Base-by-base conservation (phyloP, 805 yeast species). In the Metschnikowia amazonensis region DNA sequence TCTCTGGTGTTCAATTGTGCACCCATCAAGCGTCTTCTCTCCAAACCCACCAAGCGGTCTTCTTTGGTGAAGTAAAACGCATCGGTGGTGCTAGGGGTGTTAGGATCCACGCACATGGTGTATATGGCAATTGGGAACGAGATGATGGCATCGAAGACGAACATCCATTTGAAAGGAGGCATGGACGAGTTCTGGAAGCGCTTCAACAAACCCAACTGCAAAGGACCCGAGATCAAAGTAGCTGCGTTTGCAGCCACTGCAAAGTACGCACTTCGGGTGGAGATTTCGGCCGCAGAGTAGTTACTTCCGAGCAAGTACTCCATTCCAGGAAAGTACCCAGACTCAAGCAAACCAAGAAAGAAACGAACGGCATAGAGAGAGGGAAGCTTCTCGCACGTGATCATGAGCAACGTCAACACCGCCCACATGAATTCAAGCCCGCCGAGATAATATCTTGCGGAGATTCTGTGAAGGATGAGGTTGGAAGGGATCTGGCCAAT, bases 271-370 rank as follows among this genome's bases (percentile, higher is more conserved):
- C 67, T 58, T 36, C 71, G 43, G 33, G 59, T 60, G 13, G 64
- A 51, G 32, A 65, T 46, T 39, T 65, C 70, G 50, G 48, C 44
- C 2, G 59, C 54, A 5, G 59, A 48, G 42, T 63, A 63, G 44
- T 60, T 59, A n/a, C 63, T 58, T n/a, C 69, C 69, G 7, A 65
- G 55, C 37, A 80, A 62, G 52, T 77, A 81, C 53, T 81, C 84
- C 45, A 80, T 70, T 17, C 79, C 80, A 4, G 89, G 85, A 57
- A 75, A 76, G 52, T 69, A 75, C 0, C 79, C 80, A 11, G 75
- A 64, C 46, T 76, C 81, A 9, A 65, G 53, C 21, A 77, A 57
- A 1, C 80, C 82, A 34, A 70, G 35, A 27, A 53, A 42, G 29
- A 56, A 55, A 6, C 59, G 44, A 10, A 56, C 24, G 2, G 48